phyloP scores from a whole-genome alignment of 495 filamentous ascomycete species.

The Daldinia loculata region DNA sequence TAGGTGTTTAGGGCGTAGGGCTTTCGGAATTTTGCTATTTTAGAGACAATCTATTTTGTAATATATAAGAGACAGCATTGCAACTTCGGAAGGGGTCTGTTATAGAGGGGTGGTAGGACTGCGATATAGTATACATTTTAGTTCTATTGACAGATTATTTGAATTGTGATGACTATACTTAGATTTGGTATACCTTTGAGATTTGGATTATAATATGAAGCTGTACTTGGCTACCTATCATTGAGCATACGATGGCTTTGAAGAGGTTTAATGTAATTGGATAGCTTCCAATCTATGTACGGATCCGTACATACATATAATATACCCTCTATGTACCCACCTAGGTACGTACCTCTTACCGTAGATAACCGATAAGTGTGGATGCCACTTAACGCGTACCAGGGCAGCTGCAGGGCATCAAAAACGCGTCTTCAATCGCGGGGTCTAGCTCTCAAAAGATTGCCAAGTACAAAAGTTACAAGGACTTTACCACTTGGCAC shows the following conservation, averaged over 20 bases:
- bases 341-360: too few species aligned
- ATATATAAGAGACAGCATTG: constrained; percentile 33
- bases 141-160: not conserved
- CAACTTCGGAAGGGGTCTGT: constrained; percentile 11
- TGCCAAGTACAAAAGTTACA: not conserved
- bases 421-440: constrained; percentile 37
- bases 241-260: too few species aligned
- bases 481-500: not conserved
- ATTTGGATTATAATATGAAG: too few species aligned
- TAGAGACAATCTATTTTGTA: constrained; percentile 37
- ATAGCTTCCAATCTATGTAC: too few species aligned
- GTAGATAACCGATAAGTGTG: constrained; percentile 11
- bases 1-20: constrained; percentile 16
- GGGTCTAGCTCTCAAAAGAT: constrained; percentile 10
- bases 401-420: not conserved
- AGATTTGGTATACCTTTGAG: not conserved
- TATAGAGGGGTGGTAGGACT: not conserved
- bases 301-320: too few species aligned
- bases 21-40: constrained; percentile 11
- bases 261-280: too few species aligned
- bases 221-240: too few species aligned
- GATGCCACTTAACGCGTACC: constrained; percentile 36
- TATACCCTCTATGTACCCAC: too few species aligned
- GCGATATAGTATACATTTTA: not conserved
- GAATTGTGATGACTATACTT: not conserved